Percentiles rank a stretch among this genome's conserved stretches.
phyloP scores from a whole-genome alignment of 345 rosid species.

The Cochlearia excelsa region DNA sequence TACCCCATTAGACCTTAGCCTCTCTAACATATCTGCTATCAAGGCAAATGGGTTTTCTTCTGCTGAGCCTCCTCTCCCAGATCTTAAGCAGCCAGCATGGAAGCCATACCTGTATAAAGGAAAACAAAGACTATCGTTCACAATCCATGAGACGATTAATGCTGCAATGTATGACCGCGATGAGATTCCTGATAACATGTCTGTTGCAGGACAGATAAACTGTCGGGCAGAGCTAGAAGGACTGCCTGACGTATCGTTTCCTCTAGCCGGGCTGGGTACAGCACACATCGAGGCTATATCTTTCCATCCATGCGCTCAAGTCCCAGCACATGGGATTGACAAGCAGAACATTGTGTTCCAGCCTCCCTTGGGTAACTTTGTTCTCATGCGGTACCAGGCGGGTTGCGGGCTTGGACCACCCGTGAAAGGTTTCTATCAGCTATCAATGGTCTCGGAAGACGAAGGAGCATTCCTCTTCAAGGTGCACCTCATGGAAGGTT shows the following conservation, averaged over 20 bases:
- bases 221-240: constrained; percentile 93
- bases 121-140: constrained; percentile 74
- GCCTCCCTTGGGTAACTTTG: constrained; percentile 80
- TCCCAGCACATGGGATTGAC: constrained; percentile 75
- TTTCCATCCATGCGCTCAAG: constrained; percentile 87
- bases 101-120: constrained; percentile 90
- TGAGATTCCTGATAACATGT: constrained; percentile 79
- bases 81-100: constrained; percentile 92
- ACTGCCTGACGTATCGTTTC: constrained; percentile 86
- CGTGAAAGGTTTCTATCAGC: constrained; percentile 86
- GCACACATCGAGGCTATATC: constrained; percentile 72
- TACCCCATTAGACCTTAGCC: constrained; percentile 82
- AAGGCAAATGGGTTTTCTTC: constrained; percentile 78
- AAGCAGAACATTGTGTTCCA: constrained; percentile 84
- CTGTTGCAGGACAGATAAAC: constrained; percentile 86
- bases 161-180: constrained; percentile 92
- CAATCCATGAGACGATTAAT: constrained; percentile 66
- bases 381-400: constrained; percentile 82
- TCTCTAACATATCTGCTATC: constrained; percentile 56
- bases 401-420: constrained; percentile 73
- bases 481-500: constrained; percentile 81
- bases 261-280: constrained; percentile 62
- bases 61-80: constrained; percentile 70
- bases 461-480: constrained; percentile 94
- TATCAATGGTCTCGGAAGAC: constrained; percentile 95